These are phyloP conservation scores for Myxozyma sirexii DNA, from an alignment of 805 yeast species.

Conservation along the genomic window DNA sequence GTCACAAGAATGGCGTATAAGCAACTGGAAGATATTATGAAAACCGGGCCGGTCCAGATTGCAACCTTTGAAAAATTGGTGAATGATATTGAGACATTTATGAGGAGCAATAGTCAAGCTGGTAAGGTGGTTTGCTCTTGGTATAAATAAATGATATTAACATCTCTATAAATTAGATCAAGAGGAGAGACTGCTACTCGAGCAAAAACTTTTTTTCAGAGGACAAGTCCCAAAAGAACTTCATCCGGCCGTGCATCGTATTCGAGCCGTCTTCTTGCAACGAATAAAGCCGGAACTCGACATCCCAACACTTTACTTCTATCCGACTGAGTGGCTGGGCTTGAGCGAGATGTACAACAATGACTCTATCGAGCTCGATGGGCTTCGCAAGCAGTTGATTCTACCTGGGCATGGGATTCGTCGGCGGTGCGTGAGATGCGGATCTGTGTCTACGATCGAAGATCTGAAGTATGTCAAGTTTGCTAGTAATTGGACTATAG, in stretches of 20 bases:
- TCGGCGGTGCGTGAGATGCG: conserved; percentile 59
- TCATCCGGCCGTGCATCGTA: conserved; percentile 41
- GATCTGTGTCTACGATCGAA: conserved; percentile 49
- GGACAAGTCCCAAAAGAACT: conserved; percentile 58
- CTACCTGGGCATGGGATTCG: conserved; percentile 44
- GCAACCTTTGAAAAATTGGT: conserved; percentile 43
- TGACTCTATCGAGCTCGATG: conserved; percentile 39
- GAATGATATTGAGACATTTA: conserved; percentile 45
- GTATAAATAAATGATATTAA: background rate
- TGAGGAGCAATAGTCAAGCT: conserved; percentile 39
- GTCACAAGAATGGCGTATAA: conserved; percentile 38
- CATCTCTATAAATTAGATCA: conserved; percentile 36
- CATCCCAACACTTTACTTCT: conserved; percentile 59
- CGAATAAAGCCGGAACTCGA: conserved; percentile 51
- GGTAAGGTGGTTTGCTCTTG: background rate
- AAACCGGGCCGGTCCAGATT: conserved; percentile 41
- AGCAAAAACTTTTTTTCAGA: conserved; percentile 62
- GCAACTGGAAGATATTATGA: conserved; percentile 38
- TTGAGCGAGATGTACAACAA: conserved; percentile 3
- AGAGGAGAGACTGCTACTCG: conserved; percentile 52
- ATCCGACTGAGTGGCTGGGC: conserved; percentile 68
- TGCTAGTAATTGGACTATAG: conserved; percentile 56
- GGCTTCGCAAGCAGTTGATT: conserved; percentile 44
- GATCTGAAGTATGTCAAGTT: conserved; percentile 37
- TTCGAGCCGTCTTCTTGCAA: conserved; percentile 54